Conservation (phyloP, 208 protist species). For the Acanthamoeba comandoni region DNA sequence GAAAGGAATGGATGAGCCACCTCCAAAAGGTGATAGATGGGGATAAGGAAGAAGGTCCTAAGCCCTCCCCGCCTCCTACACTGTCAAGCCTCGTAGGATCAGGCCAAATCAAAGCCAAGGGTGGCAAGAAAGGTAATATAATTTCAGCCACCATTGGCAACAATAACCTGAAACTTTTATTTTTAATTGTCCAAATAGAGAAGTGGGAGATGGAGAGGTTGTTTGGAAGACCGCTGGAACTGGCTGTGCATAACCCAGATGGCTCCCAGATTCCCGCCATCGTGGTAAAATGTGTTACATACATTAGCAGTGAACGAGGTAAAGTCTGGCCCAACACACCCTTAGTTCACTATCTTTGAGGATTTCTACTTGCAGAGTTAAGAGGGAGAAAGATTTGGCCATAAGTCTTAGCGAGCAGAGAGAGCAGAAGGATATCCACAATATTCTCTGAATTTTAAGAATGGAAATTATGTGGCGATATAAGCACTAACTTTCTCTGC, state of each 20-base stretch:
- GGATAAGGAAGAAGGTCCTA: conserved; percentile 21
- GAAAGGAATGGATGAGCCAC: conserved; percentile 21
- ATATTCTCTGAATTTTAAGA: background rate
- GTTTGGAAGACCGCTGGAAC: conserved; percentile 25
- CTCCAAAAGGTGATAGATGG: conserved; percentile 46
- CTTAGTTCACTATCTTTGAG: too few species aligned
- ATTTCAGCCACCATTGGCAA: background rate
- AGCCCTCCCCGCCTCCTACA: conserved; percentile 39
- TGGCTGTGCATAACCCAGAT: conserved; percentile 37
- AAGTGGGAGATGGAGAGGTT: too few species aligned
- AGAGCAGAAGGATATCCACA: too few species aligned
- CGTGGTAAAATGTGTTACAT: conserved; percentile 30
- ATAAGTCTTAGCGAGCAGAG: too few species aligned
- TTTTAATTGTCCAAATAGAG: background rate
- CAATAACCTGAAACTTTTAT: background rate
- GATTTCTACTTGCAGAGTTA: too few species aligned
- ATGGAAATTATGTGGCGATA: background rate
- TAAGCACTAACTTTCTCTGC: background rate
- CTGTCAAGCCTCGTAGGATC: conserved; percentile 2
- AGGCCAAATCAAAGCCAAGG: conserved; percentile 24
- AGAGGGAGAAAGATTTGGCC: too few species aligned
- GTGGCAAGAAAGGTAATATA: conserved; percentile 17
- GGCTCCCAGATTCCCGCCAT: conserved; percentile 56
- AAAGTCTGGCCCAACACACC: background rate
- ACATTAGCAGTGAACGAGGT: conserved; percentile 51